Evolutionary conservation across 2,329 filamentous ascomycete species (phyloP), one percentile per base, ranked within the genome.

Genomic region (Stenocarpella maydis): DNA sequence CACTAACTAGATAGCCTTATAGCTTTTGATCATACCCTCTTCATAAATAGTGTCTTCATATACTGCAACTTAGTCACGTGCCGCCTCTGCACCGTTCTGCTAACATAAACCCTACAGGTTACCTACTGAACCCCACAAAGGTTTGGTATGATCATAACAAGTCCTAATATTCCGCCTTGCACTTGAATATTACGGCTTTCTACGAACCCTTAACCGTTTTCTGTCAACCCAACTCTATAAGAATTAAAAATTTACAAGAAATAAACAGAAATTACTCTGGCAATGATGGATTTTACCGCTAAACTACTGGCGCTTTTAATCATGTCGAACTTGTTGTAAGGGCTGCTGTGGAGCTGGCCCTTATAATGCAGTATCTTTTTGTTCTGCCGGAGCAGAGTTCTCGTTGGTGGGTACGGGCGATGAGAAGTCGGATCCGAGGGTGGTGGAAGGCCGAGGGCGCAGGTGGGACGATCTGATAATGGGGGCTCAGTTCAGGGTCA

Each of bases 361-460:
- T 53, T 0, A 53, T 54, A 37, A 14, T 0, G 49, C 24, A 34
- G 19, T 41, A 49, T 65, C 39, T 50, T 50, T n/a, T 6, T 10
- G 24, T 37, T 37, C 34, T 37, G 34, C 34, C 34, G 31, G 34
- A 28, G 28, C 54, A 45, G 37, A 45, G 39, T 43, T 31, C 39
- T 60, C 15, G 19, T 34, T 39, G n/a, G 52, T 54, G 63, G 63
- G 21, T 43, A 54, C 21, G 37, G 34, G 47, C 37, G 63, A 50
- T 54, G 63, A 54, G 37, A 24, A n/a, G 50, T 53, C 37, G 24
- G 24, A 4, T 17, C 7, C 0, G 28, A 19, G 50, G 19, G 54
- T 39, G 19, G 26, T 31, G 31, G 31, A 31, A 37, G 19, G 26
- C 1, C 4, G 55, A 21, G 1, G 24, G 24, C 6, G 49, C 7